Conservation (phyloP, 495 filamentous ascomycete species). For the Hypoxylon trugodes region DNA sequence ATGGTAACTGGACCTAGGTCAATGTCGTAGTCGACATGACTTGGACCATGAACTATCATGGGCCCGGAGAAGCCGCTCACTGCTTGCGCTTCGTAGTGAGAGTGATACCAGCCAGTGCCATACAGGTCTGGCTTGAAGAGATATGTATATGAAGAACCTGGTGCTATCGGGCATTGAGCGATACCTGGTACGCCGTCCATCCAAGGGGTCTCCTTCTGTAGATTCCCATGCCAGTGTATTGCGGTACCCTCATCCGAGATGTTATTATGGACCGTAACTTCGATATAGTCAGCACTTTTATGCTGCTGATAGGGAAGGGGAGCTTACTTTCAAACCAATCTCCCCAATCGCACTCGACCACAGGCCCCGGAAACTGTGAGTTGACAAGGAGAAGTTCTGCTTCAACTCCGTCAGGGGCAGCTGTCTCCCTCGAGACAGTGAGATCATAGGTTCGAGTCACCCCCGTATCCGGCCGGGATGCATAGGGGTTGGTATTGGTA, state of each 20-base stretch:
- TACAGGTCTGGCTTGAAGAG: conserved; percentile 61
- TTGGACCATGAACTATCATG: conserved; percentile 56
- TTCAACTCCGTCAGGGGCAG: conserved; percentile 54
- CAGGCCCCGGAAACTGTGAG: conserved; percentile 64
- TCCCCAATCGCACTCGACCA: conserved; percentile 64
- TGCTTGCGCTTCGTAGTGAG: conserved; percentile 64
- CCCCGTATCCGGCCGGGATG: conserved; percentile 43
- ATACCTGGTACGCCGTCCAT: conserved; percentile 56
- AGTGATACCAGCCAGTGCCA: conserved; percentile 65
- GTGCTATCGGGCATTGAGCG: conserved; percentile 60
- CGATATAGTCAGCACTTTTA: not conserved
- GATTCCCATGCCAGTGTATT: conserved; percentile 1
- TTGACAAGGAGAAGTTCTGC: conserved; percentile 62
- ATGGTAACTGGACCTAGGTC: conserved; percentile 52
- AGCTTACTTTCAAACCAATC: conserved; percentile 60
- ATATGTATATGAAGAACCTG: conserved; percentile 59
- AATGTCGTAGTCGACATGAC: conserved; percentile 46
- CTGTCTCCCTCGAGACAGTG: conserved; percentile 53
- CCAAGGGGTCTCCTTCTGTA: conserved; percentile 48
- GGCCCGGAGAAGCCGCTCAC: conserved; percentile 57
- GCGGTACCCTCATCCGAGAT: not conserved
- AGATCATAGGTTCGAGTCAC: conserved; percentile 60
- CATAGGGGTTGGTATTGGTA: conserved; percentile 6
- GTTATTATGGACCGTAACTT: not conserved
- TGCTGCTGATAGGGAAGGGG: conserved; percentile 19